Percentiles rank a stretch among this genome's conserved stretches.
phyloP scores from a whole-genome alignment of 257 asterid genomes.

The Nicotiana obtusifolia region DNA sequence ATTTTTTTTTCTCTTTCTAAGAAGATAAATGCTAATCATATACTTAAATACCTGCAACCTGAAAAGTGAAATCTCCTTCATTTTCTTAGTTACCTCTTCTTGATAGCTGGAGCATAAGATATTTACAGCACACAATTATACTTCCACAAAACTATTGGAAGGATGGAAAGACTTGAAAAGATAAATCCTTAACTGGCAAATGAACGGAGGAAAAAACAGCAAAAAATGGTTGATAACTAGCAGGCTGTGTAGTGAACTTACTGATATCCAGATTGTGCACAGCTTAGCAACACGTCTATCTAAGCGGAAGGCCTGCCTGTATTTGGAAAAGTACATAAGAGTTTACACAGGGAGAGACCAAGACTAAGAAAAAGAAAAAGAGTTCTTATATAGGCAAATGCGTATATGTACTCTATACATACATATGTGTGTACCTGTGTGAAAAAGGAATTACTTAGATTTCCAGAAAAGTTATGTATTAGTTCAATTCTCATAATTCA shows the following conservation, averaged over 20 bases:
- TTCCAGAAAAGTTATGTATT: background rate
- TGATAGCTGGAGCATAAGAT: background rate
- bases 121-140: background rate
- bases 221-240: background rate
- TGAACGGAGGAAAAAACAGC: background rate
- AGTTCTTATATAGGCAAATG: background rate
- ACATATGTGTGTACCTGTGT: background rate
- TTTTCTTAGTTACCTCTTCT: background rate
- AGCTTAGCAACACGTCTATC: slow-evolving; percentile 4
- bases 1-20: background rate
- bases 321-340: background rate
- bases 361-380: background rate
- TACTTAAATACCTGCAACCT: background rate
- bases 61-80: background rate
- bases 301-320: background rate
- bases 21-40: background rate
- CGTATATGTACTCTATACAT: background rate
- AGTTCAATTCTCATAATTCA: background rate
- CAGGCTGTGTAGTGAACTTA: slow-evolving; percentile 5
- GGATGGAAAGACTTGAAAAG: background rate
- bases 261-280: background rate
- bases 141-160: background rate
- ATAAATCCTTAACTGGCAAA: background rate
- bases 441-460: background rate
- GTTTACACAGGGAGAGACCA: background rate